Evolutionary conservation across 441 rosid species (phyloP).

Genomic region (Melastoma candidum): DNA sequence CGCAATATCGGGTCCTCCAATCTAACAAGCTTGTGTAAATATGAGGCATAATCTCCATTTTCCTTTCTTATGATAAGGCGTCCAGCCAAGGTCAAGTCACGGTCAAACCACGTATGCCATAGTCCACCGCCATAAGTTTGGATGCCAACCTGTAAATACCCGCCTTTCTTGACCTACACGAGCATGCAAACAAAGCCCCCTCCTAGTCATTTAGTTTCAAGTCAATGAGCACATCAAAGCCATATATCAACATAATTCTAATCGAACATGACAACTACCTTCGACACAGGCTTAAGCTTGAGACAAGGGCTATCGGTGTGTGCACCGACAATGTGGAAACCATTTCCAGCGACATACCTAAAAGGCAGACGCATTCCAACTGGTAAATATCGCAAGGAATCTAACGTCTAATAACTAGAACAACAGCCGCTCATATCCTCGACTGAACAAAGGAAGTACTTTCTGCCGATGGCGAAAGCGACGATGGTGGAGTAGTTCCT

Average conservation of each 20-base stretch:
- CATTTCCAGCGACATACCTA: conserved; percentile 89
- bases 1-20: conserved; percentile 87
- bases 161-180: conserved; percentile 64
- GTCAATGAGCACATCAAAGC: neutral
- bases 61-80: conserved; percentile 63
- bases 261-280: conserved; percentile 29
- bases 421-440: conserved; percentile 7
- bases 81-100: conserved; percentile 91
- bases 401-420: neutral
- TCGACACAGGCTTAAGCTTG: conserved; percentile 84
- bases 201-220: neutral
- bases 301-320: conserved; percentile 98
- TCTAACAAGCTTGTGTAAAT: conserved; percentile 67
- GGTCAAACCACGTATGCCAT: conserved; percentile 98
- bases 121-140: conserved; percentile 91
- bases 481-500: conserved; percentile 85
- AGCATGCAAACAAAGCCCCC: conserved; percentile 11
- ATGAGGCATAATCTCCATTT: conserved; percentile 44
- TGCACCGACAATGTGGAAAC: conserved; percentile 81
- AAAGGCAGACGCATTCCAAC: neutral
- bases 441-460: conserved; percentile 24
- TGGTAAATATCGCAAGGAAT: too few species aligned
- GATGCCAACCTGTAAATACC: conserved; percentile 84
- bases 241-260: neutral
- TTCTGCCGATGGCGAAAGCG: conserved; percentile 88